Conservation (phyloP, 2,329 filamentous ascomycete species). For the Trichoderma cornu-damae region DNA sequence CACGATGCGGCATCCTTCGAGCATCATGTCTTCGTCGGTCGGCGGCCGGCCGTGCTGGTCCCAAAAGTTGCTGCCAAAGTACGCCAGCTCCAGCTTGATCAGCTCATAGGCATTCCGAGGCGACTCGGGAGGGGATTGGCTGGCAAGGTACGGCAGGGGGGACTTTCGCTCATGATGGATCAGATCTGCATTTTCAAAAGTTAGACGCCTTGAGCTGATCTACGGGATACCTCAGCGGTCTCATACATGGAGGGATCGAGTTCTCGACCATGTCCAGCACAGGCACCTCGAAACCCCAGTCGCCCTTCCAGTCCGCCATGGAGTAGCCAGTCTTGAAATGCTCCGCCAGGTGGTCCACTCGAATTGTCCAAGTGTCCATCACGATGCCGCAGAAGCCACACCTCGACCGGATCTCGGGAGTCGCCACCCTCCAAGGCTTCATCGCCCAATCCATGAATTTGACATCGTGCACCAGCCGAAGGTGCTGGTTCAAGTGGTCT, state of each 20-base stretch:
- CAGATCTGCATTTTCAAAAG: slow-evolving; percentile 48
- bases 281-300: slow-evolving; percentile 61
- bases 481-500: slow-evolving; percentile 61
- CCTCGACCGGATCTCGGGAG: slow-evolving; percentile 56
- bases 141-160: slow-evolving; percentile 50
- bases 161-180: slow-evolving; percentile 59
- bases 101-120: slow-evolving; percentile 57
- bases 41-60: slow-evolving; percentile 39
- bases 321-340: slow-evolving; percentile 62
- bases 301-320: slow-evolving; percentile 66
- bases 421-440: slow-evolving; percentile 57
- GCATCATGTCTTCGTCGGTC: slow-evolving; percentile 49
- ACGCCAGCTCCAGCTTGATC: slow-evolving; percentile 53
- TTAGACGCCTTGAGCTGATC: slow-evolving; percentile 38
- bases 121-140: slow-evolving; percentile 39
- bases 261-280: slow-evolving; percentile 61
- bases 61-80: slow-evolving; percentile 44
- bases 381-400: slow-evolving; percentile 62
- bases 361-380: slow-evolving; percentile 56
- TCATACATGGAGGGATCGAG: slow-evolving; percentile 60
- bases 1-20: slow-evolving; percentile 56
- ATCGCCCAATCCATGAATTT: slow-evolving; percentile 61
- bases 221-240: slow-evolving; percentile 34
- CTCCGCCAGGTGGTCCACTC: slow-evolving; percentile 60
- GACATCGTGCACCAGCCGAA: slow-evolving; percentile 57